These are phyloP conservation scores for Amborella trichopoda DNA, from an alignment of 164 flowering plant genomes.

Conservation along the genomic window DNA sequence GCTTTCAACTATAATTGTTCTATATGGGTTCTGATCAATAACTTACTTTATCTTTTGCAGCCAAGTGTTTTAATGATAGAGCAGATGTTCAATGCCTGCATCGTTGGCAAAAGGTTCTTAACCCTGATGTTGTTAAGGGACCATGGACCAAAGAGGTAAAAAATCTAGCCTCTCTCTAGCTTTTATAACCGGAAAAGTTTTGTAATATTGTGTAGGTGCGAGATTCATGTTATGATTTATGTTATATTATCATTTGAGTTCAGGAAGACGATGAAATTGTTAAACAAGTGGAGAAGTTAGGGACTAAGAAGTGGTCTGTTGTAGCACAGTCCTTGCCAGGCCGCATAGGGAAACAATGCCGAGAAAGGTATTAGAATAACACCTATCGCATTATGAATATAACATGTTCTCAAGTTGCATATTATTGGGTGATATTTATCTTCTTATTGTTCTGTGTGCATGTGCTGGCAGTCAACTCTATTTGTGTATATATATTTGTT, in stretches of 20 bases:
- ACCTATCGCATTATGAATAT: too few relatives aligned
- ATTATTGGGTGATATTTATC: too few relatives aligned
- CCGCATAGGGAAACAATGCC: constrained; percentile 97
- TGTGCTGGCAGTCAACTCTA: too few relatives aligned
- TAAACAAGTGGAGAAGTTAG: constrained; percentile 64
- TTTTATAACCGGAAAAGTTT: background rate
- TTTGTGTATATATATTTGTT: too few relatives aligned
- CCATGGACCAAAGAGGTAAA: constrained; percentile 99
- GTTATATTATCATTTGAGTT: constrained; percentile 7
- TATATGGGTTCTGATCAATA: background rate
- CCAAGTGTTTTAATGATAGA: constrained; percentile 84
- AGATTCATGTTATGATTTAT: background rate
- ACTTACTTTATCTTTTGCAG: constrained; percentile 26
- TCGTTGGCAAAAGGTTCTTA: constrained; percentile 97
- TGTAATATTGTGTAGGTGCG: background rate
- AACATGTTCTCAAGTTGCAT: too few relatives aligned
- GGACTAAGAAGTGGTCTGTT: constrained; percentile 92
- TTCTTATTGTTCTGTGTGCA: too few relatives aligned
- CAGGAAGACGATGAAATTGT: constrained; percentile 92
- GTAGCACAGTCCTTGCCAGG: constrained; percentile 92
- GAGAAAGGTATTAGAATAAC: constrained; percentile 95
- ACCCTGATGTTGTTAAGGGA: constrained; percentile 95
- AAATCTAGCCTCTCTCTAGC: constrained; percentile 3
- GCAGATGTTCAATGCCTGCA: constrained; percentile 97
- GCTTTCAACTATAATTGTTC: background rate